Evolutionary conservation across 108 stramenopile genomes (phyloP), one percentile per base, ranked within the genome.

Genomic region (Nannochloropsis oceanica): DNA sequence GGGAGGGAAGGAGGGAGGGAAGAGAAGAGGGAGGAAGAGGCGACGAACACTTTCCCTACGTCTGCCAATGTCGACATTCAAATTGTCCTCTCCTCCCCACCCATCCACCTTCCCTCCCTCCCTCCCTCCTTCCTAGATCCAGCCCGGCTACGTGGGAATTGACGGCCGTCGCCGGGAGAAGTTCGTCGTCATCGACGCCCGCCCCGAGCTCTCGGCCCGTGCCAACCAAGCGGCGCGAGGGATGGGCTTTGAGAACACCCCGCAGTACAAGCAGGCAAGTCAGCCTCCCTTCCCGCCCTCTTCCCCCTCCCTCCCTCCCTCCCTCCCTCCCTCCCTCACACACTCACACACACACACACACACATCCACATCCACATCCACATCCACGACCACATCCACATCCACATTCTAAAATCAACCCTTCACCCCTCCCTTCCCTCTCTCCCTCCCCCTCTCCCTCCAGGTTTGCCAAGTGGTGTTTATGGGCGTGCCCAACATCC

Each of bases 401-500:
- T n/a, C n/a, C n/a, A n/a, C n/a, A n/a, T n/a, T n/a, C n/a, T n/a
- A n/a, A n/a, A n/a, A n/a, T 50, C 46, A 13, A 14, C 46, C 46
- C 18, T 50, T 25, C 25, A 44, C 44, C 25, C 20, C 81, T 43
- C 25, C n/a, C 42, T 43, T 14, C 12, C 25, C 26, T 43, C 43
- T 12, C 24, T 24, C 46, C 46, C 46, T 50, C 46, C 46, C 46
- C 18, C 46, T 18, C 46, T 43, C 81, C 84, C 84, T 86, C 27
- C 24, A 86, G 84, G 84, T 93, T 42, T 83, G 83, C 42, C 85
- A 86, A 22, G 44, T 93, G 12, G 26, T 44, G 34, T 93, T 92
- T 88, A 73, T 87, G 46, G 88, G 90, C 80, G 93, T 93, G 44
- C 82, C 87, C 43, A 93, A 93, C 92, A 93, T 93, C 25, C 93